Percentiles rank a stretch among this genome's conserved stretches.
phyloP scores from a whole-genome alignment of 306 rosid species.

The Cyclanthera cordifolia region DNA sequence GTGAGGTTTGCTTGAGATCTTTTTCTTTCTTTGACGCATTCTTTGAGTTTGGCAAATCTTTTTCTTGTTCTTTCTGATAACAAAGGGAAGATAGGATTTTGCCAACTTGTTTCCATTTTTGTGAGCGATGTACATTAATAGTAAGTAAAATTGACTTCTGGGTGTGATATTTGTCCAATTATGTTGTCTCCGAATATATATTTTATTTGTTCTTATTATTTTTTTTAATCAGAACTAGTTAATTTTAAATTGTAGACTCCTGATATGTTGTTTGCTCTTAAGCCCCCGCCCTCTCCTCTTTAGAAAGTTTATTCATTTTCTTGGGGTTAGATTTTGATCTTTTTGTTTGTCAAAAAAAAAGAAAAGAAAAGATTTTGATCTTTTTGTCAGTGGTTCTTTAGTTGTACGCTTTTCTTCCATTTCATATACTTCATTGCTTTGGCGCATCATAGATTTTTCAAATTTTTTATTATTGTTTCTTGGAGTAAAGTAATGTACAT shows the following conservation, averaged over 20 bases:
- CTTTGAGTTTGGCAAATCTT: not conserved
- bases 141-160: not conserved
- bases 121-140: not conserved
- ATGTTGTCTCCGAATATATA: not conserved
- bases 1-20: conserved; percentile 5
- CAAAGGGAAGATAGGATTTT: not conserved
- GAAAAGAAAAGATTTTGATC: too few species aligned
- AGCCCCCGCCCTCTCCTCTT: too few species aligned
- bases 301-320: not conserved
- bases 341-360: too few species aligned
- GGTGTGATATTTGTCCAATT: not conserved
- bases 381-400: conserved; percentile 4
- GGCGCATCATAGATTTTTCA: not conserved
- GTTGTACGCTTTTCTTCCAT: not conserved
- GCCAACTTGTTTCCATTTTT: not conserved
- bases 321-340: not conserved
- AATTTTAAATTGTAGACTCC: not conserved
- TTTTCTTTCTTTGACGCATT: conserved; percentile 5
- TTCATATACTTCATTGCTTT: not conserved
- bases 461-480: not conserved
- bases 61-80: not conserved
- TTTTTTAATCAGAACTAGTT: too few species aligned
- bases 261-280: not conserved
- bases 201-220: not conserved
- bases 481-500: too few species aligned